Base-by-base conservation (phyloP, 1,284 basidiomycete genomes). In the Tilletiaria anomala region DNA sequence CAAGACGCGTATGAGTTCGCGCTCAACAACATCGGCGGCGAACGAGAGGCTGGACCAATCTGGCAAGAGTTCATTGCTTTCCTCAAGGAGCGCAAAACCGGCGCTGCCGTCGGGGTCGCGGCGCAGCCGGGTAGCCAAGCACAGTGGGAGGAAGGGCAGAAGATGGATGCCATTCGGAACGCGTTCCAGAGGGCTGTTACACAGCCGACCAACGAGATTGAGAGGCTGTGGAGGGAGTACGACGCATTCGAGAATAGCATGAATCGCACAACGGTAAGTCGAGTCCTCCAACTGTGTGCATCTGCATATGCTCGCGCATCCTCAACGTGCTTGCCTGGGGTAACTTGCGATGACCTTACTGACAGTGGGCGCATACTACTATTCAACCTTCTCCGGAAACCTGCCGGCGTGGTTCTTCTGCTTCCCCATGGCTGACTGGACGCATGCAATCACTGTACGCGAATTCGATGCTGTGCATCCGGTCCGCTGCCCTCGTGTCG, bases 121-220 rank as follows among this genome's bases (percentile, higher is more conserved):
- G 10, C 21, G 26, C 6, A 8, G 33, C 52, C 82, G 78, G 73
- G 78, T 2, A 75, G n/a, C n/a, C 75, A 14, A 82, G 79, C 33
- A 82, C 83, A 17, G 10, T 96, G 89, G 89, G 88, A 96, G 65
- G 80, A 83, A 52, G 86, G 91, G 58, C 85, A 91, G 65, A 87
- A 89, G 68, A 88, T 87, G 79, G 91, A 96, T 58, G 76, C 78
- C 3, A 73, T 97, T 3, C 79, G 91, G 42, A 86, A 85, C 63
- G 79, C 85, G 3, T 94, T 91, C 69, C 87, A 93, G 59, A 78
- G 85, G 38, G 91, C 86, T 0, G 82, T 96, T 22, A 82, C 85
- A 56, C 85, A 93, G 17, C 93, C 93, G 0, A 75, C 96, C 53
- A 80, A 87, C 67, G 91, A 88, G 58, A 79, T 97, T 55, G 89